phyloP scores from a whole-genome alignment of 208 protist species.

The Leishmania major region DNA sequence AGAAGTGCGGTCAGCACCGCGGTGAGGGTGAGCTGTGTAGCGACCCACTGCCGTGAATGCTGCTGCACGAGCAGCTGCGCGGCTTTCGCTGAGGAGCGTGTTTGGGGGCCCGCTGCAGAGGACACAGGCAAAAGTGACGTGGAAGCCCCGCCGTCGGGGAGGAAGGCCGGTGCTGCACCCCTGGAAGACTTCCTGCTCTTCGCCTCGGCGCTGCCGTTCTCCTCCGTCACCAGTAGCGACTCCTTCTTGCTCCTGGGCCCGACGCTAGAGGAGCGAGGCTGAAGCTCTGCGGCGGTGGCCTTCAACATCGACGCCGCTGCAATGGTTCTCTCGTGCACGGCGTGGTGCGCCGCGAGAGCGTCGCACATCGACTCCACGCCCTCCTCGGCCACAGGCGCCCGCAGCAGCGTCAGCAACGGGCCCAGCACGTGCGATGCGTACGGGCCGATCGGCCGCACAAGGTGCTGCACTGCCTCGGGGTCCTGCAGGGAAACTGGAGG shows the following conservation, averaged over 20 bases:
- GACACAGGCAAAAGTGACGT: not conserved
- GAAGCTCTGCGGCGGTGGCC: not conserved
- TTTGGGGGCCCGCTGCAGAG: not conserved
- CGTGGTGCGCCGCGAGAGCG: conserved; percentile 9
- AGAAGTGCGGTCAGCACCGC: conserved; percentile 27
- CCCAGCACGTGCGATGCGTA: conserved; percentile 25
- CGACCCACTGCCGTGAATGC: conserved; percentile 1
- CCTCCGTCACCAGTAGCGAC: conserved; percentile 4
- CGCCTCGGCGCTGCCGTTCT: not conserved
- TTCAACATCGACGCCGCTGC: not conserved
- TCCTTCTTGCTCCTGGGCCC: conserved; percentile 2
- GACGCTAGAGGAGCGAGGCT: not conserved
- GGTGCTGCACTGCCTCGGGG: conserved; percentile 33
- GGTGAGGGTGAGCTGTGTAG: conserved; percentile 18
- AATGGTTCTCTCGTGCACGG: conserved; percentile 2
- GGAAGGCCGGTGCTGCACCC: not conserved
- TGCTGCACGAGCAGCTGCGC: conserved; percentile 4
- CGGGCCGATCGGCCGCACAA: conserved; percentile 32
- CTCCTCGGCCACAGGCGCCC: conserved; percentile 6
- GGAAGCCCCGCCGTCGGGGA: not conserved
- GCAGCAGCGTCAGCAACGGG: conserved; percentile 21
- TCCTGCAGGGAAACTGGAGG: conserved; percentile 22
- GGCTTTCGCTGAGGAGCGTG: not conserved
- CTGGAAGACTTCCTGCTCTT: not conserved
- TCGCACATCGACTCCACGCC: conserved; percentile 16